These are phyloP conservation scores for Dictyostelium capitatum DNA, from an alignment of 78 protist genomes.

Conservation along the genomic window DNA sequence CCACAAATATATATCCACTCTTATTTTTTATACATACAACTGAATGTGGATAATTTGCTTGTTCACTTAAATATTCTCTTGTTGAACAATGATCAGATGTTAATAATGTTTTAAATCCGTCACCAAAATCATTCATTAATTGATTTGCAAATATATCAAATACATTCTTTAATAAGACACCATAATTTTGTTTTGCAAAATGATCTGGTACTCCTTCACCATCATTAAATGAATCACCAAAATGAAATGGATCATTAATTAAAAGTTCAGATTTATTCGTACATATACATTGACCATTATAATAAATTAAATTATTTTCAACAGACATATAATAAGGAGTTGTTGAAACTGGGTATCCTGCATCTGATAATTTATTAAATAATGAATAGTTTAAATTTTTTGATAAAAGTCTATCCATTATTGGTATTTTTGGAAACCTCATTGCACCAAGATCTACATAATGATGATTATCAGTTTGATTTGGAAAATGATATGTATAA, in stretches of 20 bases:
- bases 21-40: neutral
- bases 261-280: too few species aligned
- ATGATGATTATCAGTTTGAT: neutral
- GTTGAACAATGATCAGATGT: neutral
- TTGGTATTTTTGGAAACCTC: slow-evolving; percentile 4
- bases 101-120: neutral
- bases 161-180: neutral
- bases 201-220: neutral
- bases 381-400: neutral
- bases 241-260: neutral
- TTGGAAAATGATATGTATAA: neutral
- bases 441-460: slow-evolving; percentile 52
- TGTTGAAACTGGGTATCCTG: neutral
- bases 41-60: neutral
- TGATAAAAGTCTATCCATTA: slow-evolving; percentile 19
- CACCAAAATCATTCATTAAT: neutral
- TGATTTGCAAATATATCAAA: neutral
- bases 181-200: too few species aligned
- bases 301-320: neutral
- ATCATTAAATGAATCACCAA: neutral
- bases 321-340: neutral
- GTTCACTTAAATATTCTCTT: neutral
- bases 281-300: neutral
- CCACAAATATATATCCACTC: too few species aligned
- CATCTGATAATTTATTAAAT: neutral